Conservation (phyloP, 805 yeast genomes). For the Sugiyamaella floridensis region DNA sequence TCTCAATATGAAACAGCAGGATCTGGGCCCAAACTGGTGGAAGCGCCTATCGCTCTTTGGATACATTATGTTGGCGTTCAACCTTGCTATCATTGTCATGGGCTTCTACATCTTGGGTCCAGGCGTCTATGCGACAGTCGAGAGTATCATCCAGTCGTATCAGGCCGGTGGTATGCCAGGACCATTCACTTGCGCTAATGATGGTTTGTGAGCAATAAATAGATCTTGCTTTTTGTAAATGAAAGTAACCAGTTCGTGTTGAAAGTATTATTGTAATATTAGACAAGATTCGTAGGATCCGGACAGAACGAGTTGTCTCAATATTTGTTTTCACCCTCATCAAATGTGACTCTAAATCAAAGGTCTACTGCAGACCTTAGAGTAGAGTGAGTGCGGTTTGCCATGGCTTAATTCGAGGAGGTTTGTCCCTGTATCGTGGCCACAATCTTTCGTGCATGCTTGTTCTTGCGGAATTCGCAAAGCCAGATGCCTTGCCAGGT, state of each 20-base stretch:
- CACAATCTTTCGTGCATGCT: slow-evolving; percentile 58
- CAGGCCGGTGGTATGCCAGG: slow-evolving; percentile 43
- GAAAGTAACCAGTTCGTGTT: too few species aligned
- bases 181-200: slow-evolving; percentile 46
- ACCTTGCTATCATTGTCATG: slow-evolving; percentile 36
- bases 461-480: slow-evolving; percentile 61
- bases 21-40: slow-evolving; percentile 31
- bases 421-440: slow-evolving; percentile 65
- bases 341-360: too few species aligned
- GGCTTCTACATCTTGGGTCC: slow-evolving; percentile 56
- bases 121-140: slow-evolving; percentile 49
- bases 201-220: slow-evolving; percentile 29
- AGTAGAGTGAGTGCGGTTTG: too few species aligned
- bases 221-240: slow-evolving; percentile 39
- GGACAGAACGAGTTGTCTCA: too few species aligned
- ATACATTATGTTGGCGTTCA: slow-evolving; percentile 35
- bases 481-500: slow-evolving; percentile 85
- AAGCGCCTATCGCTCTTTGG: slow-evolving; percentile 26
- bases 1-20: slow-evolving; percentile 39
- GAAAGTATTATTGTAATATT: too few species aligned
- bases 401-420: neutral
- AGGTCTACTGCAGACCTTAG: too few species aligned
- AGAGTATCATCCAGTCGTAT: slow-evolving; percentile 48
- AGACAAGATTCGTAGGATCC: too few species aligned
- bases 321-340: too few species aligned